A percentile compares a stretch with the other conserved stretches of the same genome.
Evolutionary conservation across 2,329 filamentous ascomycete genomes (phyloP).

Genomic region (Cladosporium sp.): DNA sequence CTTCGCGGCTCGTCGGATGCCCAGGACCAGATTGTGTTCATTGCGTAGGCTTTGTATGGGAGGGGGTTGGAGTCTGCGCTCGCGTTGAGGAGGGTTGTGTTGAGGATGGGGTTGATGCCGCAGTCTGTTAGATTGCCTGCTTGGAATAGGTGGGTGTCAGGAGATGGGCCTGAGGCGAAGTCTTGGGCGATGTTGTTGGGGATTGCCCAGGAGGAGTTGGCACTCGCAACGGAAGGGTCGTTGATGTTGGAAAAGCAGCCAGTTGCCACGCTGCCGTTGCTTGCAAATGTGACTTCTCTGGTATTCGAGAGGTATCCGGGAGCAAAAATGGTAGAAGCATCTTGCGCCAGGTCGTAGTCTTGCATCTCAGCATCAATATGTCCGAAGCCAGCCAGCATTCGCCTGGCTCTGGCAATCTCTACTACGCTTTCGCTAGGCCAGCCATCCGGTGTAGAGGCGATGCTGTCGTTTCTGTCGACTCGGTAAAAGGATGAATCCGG

Average conservation of each 20-base stretch:
- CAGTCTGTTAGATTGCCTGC: conserved; percentile 48
- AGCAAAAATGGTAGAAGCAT: conserved; percentile 51
- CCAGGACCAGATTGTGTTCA: conserved; percentile 58
- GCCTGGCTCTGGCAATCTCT: conserved; percentile 50
- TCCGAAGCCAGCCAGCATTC: conserved; percentile 55
- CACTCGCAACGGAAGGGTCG: conserved; percentile 37
- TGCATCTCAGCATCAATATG: conserved; percentile 54
- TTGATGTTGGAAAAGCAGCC: conserved; percentile 49
- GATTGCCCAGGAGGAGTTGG: conserved; percentile 54
- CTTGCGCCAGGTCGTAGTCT: conserved; percentile 51
- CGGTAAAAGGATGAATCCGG: conserved; percentile 49
- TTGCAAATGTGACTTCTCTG: conserved; percentile 31
- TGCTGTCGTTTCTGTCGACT: conserved; percentile 28
- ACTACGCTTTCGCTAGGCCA: conserved; percentile 61
- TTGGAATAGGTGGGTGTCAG: conserved; percentile 23
- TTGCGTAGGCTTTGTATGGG: conserved; percentile 50
- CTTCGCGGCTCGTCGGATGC: conserved; percentile 52
- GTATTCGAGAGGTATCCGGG: conserved; percentile 40
- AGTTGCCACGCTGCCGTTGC: conserved; percentile 40
- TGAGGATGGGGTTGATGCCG: conserved; percentile 58
- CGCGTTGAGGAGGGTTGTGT: conserved; percentile 48
- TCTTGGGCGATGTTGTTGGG: conserved; percentile 22
- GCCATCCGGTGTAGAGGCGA: conserved; percentile 50
- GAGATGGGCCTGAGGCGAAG: conserved; percentile 20
- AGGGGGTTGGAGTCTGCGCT: conserved; percentile 47